Base-by-base conservation (phyloP, 805 yeast genomes). In the Kodamaea kakaduensis region DNA sequence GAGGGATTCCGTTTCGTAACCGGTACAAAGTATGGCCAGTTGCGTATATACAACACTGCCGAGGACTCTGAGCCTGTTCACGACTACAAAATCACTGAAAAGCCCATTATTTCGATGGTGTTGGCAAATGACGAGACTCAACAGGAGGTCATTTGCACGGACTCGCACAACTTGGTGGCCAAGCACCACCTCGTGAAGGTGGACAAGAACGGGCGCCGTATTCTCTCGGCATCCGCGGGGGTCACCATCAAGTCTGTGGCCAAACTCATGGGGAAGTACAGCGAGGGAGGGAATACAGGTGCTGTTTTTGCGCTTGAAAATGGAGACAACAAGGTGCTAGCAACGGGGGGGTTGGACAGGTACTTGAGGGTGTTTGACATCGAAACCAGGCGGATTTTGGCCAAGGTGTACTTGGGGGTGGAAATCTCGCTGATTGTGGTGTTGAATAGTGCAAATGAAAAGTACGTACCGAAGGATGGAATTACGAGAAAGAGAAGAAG, bases 321-420 rank as follows among this genome's bases (percentile, higher is more conserved):
- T 9, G 39, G 41, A 8, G 57, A 63, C 8, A 60, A 64, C 4
- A 67, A 68, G 7, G 52, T 81, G 18, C 50, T 89, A 6, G 78
- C 79, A 2, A 69, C 85, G 13, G 97, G 95, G 28, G 95, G 96
- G 0, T 70, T 89, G 15, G 98, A 93, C 52, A 71, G 96, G 50
- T 90, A 87, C 50, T 68, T 86, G 17, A 73, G 96, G 40, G 85
- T 84, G 3, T 90, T 75, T 58, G 82, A 87, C 41, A 53, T 78
- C 4, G 61, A 61, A 2, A 59, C 78, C 1, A 69, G 94, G 34
- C 73, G 75, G 28, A 64, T 77, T 32, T 58, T 77, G 7, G 87
- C 78, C 6, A 87, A 87, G 51, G 83, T 85, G 4, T 90, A 75
- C 48, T 50, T 82, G 17, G 95, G 94, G 2, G 75, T 86, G 4